Conservation (phyloP, 805 yeast genomes). For the Grigorovia jiainica region DNA sequence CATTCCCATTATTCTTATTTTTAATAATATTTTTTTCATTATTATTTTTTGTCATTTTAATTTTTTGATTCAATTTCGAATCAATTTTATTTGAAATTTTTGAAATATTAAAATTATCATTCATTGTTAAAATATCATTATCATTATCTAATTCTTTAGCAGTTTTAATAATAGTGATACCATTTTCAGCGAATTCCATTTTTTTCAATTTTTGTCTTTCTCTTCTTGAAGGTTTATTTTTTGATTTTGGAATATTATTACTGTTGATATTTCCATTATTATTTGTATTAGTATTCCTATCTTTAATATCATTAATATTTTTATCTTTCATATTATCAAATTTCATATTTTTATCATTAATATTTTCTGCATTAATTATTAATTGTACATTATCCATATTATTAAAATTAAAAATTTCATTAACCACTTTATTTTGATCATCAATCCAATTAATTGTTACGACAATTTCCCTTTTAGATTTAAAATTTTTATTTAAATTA, state of each 20-base stretch:
- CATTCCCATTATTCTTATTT: background rate
- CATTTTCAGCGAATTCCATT: background rate
- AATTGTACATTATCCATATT: background rate
- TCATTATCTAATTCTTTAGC: background rate
- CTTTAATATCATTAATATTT: too few species aligned
- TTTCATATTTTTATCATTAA: background rate
- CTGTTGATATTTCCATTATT: too few species aligned
- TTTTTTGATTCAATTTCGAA: background rate
- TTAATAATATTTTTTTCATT: background rate
- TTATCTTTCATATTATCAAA: background rate
- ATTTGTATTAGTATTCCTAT: too few species aligned
- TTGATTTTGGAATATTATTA: too few species aligned
- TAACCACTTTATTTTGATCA: background rate
- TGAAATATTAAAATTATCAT: background rate
- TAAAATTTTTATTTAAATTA: background rate
- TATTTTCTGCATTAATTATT: background rate
- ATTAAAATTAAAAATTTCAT: background rate
- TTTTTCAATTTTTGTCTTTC: background rate
- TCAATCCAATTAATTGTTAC: background rate
- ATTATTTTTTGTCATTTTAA: background rate
- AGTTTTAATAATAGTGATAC: background rate
- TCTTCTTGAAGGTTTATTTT: background rate
- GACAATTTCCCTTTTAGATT: background rate
- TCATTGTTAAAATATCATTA: background rate
- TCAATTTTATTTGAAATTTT: background rate